Evolutionary conservation across 257 asterid genomes (phyloP), one percentile per base, ranked within the genome.

Genomic region (Ehretia macrophylla): DNA sequence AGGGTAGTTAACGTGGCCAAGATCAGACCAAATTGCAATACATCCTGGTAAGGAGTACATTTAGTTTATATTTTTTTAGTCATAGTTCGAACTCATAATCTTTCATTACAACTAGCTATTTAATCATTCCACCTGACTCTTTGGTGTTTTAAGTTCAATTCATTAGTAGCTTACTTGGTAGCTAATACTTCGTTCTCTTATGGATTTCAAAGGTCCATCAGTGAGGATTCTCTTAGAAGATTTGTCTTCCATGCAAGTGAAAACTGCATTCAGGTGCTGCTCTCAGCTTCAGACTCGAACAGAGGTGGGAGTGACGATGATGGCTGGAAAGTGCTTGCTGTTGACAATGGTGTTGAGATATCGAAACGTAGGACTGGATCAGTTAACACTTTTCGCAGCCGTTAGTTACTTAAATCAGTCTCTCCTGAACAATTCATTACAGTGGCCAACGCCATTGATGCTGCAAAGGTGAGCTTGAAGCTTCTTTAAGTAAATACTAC

Each of bases 381-480:
- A 5, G 79, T 81, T 13, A 88, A 90, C 73, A 81, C 95, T 4
- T 87, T 85, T 17, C 85, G 97, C 4, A 90, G 97, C 73, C 82
- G 97, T 0, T 67, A 95, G 87, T 39, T 77, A 60, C 76, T 90
- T 5, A 72, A 79, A 42, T 85, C 96, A 0, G 90, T 87, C 51
- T 83, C 96, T 8, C 90, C 93, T 10, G 70, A 83, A 54, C 90
- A 87, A 80, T 87, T 90, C 54, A 83, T 85, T 35, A 81, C 85
- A 0, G 96, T 90, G 8, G 96, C 97, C 62, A 87, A 87, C 56
- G 97, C 96, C 49, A 90, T 90, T 12, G 88, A 90, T 59, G 97
- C 97, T 59, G 97, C 97, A 1, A 87, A 83, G 88, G 97, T 81
- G 8, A n/a, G n/a, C n/a, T n/a, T n/a, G n/a, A n/a, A n/a, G n/a